Percentiles rank a stretch among this genome's conserved stretches.
These are phyloP conservation scores for Hagleromyces aurorensis DNA, from an alignment of 805 yeast species.

Conservation along the genomic window DNA sequence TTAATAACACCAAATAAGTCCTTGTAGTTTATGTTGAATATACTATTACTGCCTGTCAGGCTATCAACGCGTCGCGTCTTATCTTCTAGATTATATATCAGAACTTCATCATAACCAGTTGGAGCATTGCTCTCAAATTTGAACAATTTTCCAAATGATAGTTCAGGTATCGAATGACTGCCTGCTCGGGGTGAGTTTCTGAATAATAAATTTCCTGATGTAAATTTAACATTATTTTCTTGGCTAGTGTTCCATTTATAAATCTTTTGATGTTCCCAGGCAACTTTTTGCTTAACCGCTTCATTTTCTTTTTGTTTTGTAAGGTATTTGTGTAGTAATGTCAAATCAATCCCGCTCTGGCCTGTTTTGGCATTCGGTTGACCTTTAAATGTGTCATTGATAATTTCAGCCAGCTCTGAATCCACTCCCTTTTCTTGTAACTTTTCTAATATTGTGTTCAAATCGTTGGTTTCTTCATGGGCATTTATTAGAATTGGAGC, in stretches of 20 bases:
- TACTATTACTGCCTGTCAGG: conserved; percentile 8
- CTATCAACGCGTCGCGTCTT: conserved; percentile 5
- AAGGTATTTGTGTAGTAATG: conserved; percentile 16
- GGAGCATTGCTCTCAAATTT: too few relatives aligned
- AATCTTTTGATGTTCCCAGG: conserved; percentile 14
- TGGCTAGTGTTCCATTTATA: conserved; percentile 21
- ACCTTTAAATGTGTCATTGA: background rate
- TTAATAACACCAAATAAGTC: conserved; percentile 25
- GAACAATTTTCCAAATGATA: too few relatives aligned
- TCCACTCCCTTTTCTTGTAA: too few relatives aligned
- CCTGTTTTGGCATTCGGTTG: background rate
- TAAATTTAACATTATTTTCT: conserved; percentile 4
- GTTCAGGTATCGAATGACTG: too few relatives aligned
- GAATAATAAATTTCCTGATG: conserved; percentile 18
- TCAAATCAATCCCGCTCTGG: conserved; percentile 9
- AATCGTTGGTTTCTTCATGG: too few relatives aligned
- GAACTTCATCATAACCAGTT: too few relatives aligned
- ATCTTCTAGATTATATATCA: conserved; percentile 13
- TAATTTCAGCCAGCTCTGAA: too few relatives aligned
- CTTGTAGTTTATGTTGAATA: conserved; percentile 17
- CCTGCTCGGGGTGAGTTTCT: too few relatives aligned
- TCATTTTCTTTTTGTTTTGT: conserved; percentile 16
- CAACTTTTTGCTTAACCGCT: conserved; percentile 13
- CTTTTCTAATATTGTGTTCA: too few relatives aligned
- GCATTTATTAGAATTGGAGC: too few relatives aligned